Evolutionary conservation across 1,284 basidiomycete genomes (phyloP).

Genomic region (Exobasidium cylindrosporum): DNA sequence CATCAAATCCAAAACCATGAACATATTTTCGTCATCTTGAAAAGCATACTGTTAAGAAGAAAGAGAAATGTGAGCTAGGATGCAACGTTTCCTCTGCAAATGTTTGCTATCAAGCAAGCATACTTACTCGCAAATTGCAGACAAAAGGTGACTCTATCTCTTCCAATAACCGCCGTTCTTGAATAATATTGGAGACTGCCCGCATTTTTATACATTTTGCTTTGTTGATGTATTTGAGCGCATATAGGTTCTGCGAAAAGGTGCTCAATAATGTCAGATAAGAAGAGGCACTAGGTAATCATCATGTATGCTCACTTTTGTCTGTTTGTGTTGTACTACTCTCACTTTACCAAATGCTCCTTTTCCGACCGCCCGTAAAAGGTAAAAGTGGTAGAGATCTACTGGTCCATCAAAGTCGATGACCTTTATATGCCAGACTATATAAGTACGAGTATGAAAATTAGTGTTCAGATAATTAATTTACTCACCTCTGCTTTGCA

Average conservation of each 20-base stretch:
- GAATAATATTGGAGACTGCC: conserved; percentile 92
- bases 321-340: conserved; percentile 97
- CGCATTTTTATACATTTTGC: conserved; percentile 94
- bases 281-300: neutral
- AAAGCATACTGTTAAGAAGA: conserved; percentile 71
- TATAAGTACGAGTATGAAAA: too few species aligned
- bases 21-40: conserved; percentile 95
- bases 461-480: too few species aligned
- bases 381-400: conserved; percentile 93
- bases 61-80: neutral
- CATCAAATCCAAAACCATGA: conserved; percentile 96
- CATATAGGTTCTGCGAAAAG: conserved; percentile 64
- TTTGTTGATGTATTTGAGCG: conserved; percentile 99
- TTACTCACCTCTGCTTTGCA: conserved; percentile 70
- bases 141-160: conserved; percentile 92
- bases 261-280: neutral
- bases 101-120: neutral
- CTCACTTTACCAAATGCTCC: conserved; percentile 99
- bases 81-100: conserved; percentile 5
- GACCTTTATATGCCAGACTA: conserved; percentile 70
- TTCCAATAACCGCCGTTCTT: conserved; percentile 60
- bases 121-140: conserved; percentile 71
- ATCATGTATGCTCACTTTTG: conserved; percentile 62
- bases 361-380: conserved; percentile 90
- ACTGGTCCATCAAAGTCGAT: conserved; percentile 97